These are phyloP conservation scores for Candida ulmi DNA, from an alignment of 805 yeast genomes.

Conservation along the genomic window DNA sequence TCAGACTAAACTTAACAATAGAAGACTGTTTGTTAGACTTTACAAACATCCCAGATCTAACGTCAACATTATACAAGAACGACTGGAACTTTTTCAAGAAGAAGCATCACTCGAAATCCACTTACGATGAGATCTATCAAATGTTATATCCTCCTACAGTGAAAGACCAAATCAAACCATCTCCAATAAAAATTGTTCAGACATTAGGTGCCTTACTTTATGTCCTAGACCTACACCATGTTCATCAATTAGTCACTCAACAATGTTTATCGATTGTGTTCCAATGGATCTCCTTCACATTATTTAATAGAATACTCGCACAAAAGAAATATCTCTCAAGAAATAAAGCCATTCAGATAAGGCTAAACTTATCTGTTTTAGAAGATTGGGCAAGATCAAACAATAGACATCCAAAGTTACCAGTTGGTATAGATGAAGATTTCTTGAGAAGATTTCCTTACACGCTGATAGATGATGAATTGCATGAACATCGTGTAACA, in stretches of 20 bases:
- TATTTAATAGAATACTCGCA: constrained; percentile 69
- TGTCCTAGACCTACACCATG: constrained; percentile 74
- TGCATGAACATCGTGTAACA: background rate
- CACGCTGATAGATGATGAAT: constrained; percentile 27
- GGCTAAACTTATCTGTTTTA: constrained; percentile 76
- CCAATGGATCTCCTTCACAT: constrained; percentile 65
- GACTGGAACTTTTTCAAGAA: constrained; percentile 57
- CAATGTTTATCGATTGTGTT: constrained; percentile 76
- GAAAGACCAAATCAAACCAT: constrained; percentile 74
- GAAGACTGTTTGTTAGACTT: constrained; percentile 70
- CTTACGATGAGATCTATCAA: constrained; percentile 67
- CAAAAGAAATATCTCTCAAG: constrained; percentile 71
- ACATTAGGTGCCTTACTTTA: constrained; percentile 84
- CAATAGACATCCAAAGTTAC: constrained; percentile 24
- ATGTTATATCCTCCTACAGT: constrained; percentile 84
- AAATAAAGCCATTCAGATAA: constrained; percentile 80
- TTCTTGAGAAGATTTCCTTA: constrained; percentile 33
- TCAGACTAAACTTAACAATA: constrained; percentile 48
- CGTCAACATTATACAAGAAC: constrained; percentile 69
- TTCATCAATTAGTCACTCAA: constrained; percentile 70
- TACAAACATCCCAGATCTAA: constrained; percentile 77
- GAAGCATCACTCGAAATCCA: constrained; percentile 34
- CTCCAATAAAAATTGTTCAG: constrained; percentile 82
- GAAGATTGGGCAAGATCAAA: constrained; percentile 85
- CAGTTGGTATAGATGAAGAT: constrained; percentile 28